Percentiles rank a stretch among this genome's conserved stretches.
phyloP scores from a whole-genome alignment of 257 asterid genomes.

The Solanum rostratum region DNA sequence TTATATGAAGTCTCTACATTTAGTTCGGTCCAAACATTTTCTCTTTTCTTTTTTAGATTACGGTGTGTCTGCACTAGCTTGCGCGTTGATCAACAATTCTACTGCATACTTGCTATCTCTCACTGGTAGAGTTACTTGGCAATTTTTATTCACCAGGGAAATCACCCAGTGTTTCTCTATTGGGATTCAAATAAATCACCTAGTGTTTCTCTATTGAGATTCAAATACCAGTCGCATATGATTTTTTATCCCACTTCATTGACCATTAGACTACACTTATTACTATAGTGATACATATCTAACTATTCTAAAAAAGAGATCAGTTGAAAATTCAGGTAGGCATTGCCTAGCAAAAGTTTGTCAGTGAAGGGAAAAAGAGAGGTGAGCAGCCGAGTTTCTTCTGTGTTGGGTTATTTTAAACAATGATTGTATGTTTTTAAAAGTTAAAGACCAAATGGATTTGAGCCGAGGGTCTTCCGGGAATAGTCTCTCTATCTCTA shows the following conservation, averaged over 20 bases:
- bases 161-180: neutral
- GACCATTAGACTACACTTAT: neutral
- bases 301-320: neutral
- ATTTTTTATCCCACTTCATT: neutral
- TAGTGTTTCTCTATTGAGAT: neutral
- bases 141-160: neutral
- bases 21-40: neutral
- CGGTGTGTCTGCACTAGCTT: neutral
- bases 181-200: neutral
- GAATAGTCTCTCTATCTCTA: too few species aligned
- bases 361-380: neutral
- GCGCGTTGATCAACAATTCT: neutral
- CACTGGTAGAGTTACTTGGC: neutral
- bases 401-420: neutral
- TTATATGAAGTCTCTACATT: neutral
- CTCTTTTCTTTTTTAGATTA: neutral
- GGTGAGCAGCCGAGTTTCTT: neutral
- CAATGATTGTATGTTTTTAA: neutral
- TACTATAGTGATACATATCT: neutral
- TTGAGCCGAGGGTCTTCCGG: too few species aligned
- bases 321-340: neutral
- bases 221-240: neutral
- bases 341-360: neutral
- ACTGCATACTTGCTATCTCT: neutral
- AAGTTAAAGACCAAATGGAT: too few species aligned